Base-by-base conservation (phyloP, 257 asterid species). In the Phtheirospermum japonicum region DNA sequence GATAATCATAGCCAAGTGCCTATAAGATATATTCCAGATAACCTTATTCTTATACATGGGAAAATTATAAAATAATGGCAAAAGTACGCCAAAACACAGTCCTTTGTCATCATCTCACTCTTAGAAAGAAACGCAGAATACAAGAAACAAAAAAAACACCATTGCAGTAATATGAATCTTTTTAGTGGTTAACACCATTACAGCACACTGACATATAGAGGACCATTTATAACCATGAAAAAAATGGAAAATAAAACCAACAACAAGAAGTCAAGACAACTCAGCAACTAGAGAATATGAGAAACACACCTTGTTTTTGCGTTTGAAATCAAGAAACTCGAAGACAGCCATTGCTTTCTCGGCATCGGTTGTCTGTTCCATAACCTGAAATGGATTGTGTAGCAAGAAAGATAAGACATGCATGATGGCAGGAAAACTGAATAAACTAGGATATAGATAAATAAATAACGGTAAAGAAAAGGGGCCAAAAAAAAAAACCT, bases 251-350 rank as follows among this genome's bases (percentile, higher is more conserved):
- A 55, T 23, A 39, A 45, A 17, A 26, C 20, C 26, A 34, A 14
- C 40, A 13, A 32, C 8, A 19, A 40, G 57, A 45, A 19, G 34
- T 58, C 32, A 16, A 43, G 37, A 55, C 32, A 66, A 71, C 59
- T 26, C 54, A 14, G 33, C n/a, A 68, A 54, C 46, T 33, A 11
- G 64, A 67, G 54, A 40, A 58, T 18, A 42, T 52, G 72, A 17
- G 40, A 37, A 14, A 34, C 66, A 11, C 13, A 89, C 99, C 99
- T 93, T 93, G 82, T 87, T 93, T 74, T 93, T 93, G 72, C 99
- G 99, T 77, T 85, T 93, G 77, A 57, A 84, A 87, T 93, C 99
- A 68, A 93, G 97, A 84, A 93, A 93, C 67, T 87, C 90, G 7
- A 40, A 76, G 65, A 93, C 95, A 70, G 78, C 64, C 96, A 93